phyloP scores from a whole-genome alignment of 2,329 filamentous ascomycete genomes.

The Sarocladiaceae sp. region DNA sequence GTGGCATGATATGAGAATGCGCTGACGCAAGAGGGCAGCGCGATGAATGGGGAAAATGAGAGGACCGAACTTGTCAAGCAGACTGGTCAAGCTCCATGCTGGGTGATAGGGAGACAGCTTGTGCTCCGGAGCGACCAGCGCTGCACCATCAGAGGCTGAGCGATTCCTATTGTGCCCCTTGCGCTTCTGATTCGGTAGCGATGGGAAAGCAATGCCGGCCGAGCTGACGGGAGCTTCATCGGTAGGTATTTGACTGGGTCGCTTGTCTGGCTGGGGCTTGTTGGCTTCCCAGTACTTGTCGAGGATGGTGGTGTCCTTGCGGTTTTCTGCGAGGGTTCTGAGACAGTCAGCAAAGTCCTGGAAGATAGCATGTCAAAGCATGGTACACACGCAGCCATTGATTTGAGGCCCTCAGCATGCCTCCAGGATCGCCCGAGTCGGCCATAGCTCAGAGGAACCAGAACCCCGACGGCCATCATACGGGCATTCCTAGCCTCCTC shows the following conservation, averaged over 20 bases:
- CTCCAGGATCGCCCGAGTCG: conserved; percentile 83
- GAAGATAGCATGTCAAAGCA: neutral
- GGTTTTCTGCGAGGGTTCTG: conserved; percentile 58
- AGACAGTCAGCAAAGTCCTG: conserved; percentile 16
- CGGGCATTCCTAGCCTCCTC: conserved; percentile 75
- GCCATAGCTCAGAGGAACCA: conserved; percentile 81
- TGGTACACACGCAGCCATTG: conserved; percentile 60
- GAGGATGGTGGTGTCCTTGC: conserved; percentile 55
- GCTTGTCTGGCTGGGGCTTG: conserved; percentile 31
- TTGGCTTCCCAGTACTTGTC: conserved; percentile 72
- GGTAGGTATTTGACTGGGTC: conserved; percentile 19
- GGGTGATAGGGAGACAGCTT: conserved; percentile 74
- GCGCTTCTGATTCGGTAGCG: conserved; percentile 20
- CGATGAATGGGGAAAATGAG: conserved; percentile 88
- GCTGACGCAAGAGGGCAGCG: conserved; percentile 76
- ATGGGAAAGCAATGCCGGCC: conserved; percentile 37
- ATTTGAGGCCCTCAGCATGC: conserved; percentile 70
- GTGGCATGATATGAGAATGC: conserved; percentile 80
- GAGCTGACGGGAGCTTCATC: conserved; percentile 47
- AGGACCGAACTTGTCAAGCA: conserved; percentile 81
- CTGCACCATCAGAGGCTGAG: conserved; percentile 56
- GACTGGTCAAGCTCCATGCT: conserved; percentile 70
- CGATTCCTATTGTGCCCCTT: conserved; percentile 48
- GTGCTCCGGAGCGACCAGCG: conserved; percentile 54
- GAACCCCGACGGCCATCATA: conserved; percentile 85